phyloP scores from a whole-genome alignment of 176 grass and related monocot genomes.

The Metroxylon sagu region DNA sequence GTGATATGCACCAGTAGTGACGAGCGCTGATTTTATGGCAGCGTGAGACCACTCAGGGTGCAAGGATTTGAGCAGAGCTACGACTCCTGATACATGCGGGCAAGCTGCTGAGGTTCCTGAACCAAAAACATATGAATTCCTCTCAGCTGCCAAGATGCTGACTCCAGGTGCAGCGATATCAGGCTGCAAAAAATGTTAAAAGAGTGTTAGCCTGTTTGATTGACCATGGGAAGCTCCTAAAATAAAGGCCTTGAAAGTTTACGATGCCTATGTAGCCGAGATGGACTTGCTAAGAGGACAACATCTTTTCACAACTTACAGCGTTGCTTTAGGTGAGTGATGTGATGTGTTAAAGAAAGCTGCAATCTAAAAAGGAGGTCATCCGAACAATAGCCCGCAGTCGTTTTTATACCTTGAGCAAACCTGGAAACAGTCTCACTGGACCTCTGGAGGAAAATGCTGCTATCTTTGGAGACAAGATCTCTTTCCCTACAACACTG shows the following conservation, averaged over 20 bases:
- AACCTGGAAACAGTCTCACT: background rate
- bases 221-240: too few relatives aligned
- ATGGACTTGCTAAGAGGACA: too few relatives aligned
- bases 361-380: background rate
- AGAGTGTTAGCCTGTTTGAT: too few relatives aligned
- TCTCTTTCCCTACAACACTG: background rate
- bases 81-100: conserved; percentile 49
- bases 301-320: too few relatives aligned
- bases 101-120: conserved; percentile 50
- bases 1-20: conserved; percentile 39
- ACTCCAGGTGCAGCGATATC: conserved; percentile 59
- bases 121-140: conserved; percentile 7
- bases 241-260: too few relatives aligned
- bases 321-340: too few relatives aligned
- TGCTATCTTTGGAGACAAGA: conserved; percentile 17
- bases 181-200: conserved; percentile 25
- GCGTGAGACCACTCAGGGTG: conserved; percentile 59
- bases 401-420: conserved; percentile 8
- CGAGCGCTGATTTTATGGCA: conserved; percentile 52
- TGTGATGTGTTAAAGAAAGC: too few relatives aligned
- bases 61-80: conserved; percentile 50
- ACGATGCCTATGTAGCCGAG: too few relatives aligned
- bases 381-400: too few relatives aligned
- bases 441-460: conserved; percentile 17
- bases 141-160: conserved; percentile 34